A percentile compares a stretch with the other conserved stretches of the same genome.
These are phyloP conservation scores for Byssothecium circinans DNA, from an alignment of 2,329 filamentous ascomycete genomes.

Conservation along the genomic window DNA sequence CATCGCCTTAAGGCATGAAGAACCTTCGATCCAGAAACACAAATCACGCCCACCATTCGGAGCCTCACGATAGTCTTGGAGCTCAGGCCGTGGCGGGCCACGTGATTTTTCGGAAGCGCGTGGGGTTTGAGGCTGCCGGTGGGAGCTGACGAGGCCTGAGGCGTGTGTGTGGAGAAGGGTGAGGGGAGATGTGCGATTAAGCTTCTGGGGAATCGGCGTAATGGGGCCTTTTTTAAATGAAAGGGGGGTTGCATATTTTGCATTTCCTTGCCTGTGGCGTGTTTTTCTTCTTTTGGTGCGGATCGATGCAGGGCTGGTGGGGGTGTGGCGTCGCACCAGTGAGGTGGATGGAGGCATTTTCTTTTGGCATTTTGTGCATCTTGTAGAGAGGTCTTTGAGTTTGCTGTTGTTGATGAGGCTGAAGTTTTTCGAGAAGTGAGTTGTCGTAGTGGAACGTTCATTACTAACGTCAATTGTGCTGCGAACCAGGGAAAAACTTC, in stretches of 20 bases:
- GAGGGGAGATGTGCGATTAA: background rate
- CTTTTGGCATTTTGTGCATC: background rate
- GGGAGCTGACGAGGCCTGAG: background rate
- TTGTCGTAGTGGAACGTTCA: too few species aligned
- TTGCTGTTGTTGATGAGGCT: too few species aligned
- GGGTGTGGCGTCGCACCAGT: background rate
- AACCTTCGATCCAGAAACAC: background rate
- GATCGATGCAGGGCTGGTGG: too few species aligned
- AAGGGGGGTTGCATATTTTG: background rate
- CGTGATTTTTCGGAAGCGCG: background rate
- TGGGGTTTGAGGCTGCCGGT: background rate
- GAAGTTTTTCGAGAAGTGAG: too few species aligned
- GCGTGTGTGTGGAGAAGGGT: background rate
- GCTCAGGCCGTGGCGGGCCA: background rate
- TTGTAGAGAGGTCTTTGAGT: background rate
- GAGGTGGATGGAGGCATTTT: background rate
- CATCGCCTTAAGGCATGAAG: background rate
- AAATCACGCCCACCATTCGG: background rate
- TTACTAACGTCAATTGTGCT: too few species aligned
- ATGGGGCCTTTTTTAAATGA: background rate
- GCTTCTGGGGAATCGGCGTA: slow-evolving; percentile 1
- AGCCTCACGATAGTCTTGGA: background rate
- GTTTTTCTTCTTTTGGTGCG: background rate
- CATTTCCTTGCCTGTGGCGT: too few species aligned
- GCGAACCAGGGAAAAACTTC: too few species aligned